These are phyloP conservation scores for Ceratobasidium sp. DNA, from an alignment of 1,284 basidiomycete species.

Conservation along the genomic window DNA sequence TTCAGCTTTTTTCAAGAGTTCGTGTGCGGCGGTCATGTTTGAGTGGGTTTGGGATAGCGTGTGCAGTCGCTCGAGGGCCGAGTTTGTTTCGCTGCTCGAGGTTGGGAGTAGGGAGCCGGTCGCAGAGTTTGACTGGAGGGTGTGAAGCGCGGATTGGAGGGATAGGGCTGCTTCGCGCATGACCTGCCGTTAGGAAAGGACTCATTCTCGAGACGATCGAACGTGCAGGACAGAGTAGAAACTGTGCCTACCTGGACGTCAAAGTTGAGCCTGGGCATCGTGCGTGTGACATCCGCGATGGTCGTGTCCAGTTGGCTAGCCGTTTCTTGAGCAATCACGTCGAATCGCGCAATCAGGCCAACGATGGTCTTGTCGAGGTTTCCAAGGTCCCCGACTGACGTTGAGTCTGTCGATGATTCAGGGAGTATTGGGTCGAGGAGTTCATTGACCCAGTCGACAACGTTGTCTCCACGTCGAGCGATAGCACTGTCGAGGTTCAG, in stretches of 20 bases:
- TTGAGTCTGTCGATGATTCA: conserved; percentile 58
- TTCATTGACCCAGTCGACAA: conserved; percentile 45
- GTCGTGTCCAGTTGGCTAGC: conserved; percentile 81
- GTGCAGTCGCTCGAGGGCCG: conserved; percentile 74
- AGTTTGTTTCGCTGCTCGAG: conserved; percentile 58
- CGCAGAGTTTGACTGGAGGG: conserved; percentile 57
- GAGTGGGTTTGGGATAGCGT: conserved; percentile 81
- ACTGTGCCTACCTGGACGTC: conserved; percentile 72
- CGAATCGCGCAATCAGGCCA: conserved; percentile 74
- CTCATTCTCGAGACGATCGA: not conserved
- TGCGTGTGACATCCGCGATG: conserved; percentile 88
- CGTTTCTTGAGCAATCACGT: conserved; percentile 85
- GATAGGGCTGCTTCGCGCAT: conserved; percentile 88
- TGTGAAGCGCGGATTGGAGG: conserved; percentile 67
- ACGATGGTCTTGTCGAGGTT: conserved; percentile 77
- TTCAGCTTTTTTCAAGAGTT: conserved; percentile 88
- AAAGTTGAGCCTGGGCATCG: conserved; percentile 86
- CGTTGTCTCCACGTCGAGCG: conserved; percentile 41
- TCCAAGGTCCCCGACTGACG: conserved; percentile 57
- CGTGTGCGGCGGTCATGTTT: conserved; percentile 84
- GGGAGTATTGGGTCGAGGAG: conserved; percentile 46
- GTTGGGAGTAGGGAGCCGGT: conserved; percentile 47
- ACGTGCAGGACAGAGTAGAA: not conserved
- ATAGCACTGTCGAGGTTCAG: conserved; percentile 9
- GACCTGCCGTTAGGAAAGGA: conserved; percentile 48